Evolutionary conservation across 140 eudicot species (phyloP), one percentile per base, ranked within the genome.

Genomic region (Bidens hawaiensis): DNA sequence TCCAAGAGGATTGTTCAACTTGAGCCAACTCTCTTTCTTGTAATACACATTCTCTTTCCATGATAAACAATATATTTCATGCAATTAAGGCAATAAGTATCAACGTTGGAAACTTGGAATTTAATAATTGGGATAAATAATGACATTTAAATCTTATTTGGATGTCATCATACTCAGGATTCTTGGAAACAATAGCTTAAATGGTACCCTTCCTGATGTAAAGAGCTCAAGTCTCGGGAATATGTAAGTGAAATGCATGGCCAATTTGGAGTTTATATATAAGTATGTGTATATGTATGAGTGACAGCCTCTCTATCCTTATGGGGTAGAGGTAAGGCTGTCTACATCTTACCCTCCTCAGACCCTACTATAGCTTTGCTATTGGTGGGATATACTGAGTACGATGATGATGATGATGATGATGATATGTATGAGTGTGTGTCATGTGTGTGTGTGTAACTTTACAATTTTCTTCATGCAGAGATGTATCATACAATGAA

Each of bases 401-500:
- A n/a, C n/a, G n/a, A n/a, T n/a, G n/a, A n/a, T n/a, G n/a, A n/a
- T n/a, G n/a, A n/a, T n/a, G n/a, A n/a, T n/a, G n/a, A n/a, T n/a
- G n/a, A n/a, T n/a, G n/a, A n/a, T n/a, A n/a, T n/a, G n/a, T n/a
- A n/a, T n/a, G n/a, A n/a, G n/a, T n/a, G n/a, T n/a, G n/a, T n/a
- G n/a, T n/a, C n/a, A n/a, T n/a, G n/a, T n/a, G n/a, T n/a, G n/a
- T n/a, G n/a, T n/a, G n/a, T n/a, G n/a, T n/a, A n/a, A n/a, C n/a
- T n/a, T 38, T 38, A 38, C 43, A 38, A 38, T 0, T 38, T 38
- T 75, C 33, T 50, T 60, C 55, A 31, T 89, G 88, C 87, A 89
- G 97, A 60, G 97, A 89, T 74, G 53, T 89, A 49, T 89, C 97
- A 6, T 89, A 89, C 84, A 89, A 89, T 38, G 68, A 70, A 69